A percentile compares a stretch with the other conserved stretches of the same genome.
phyloP scores from a whole-genome alignment of 768 basidiomycete genomes.

The Ephemerocybe angulata region DNA sequence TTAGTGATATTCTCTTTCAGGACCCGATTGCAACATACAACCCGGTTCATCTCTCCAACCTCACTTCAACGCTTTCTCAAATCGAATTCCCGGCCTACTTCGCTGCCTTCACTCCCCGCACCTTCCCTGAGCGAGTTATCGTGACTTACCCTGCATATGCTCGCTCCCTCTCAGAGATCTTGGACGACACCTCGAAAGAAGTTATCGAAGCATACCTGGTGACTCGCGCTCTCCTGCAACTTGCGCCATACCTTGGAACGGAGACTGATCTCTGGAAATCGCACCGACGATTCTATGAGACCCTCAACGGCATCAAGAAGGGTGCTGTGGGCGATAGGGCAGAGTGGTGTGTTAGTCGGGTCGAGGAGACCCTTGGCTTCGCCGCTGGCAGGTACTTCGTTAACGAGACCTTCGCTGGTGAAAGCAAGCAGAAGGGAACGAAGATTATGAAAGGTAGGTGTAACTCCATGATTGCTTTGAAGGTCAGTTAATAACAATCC shows the following conservation, averaged over 20 bases:
- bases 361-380: conserved; percentile 80
- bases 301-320: conserved; percentile 79
- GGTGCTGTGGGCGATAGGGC: conserved; percentile 80
- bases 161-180: conserved; percentile 58
- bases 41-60: conserved; percentile 64
- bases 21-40: conserved; percentile 91
- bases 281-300: conserved; percentile 63
- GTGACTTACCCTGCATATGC: conserved; percentile 81
- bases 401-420: conserved; percentile 72
- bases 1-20: conserved; percentile 55
- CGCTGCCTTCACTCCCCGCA: conserved; percentile 75
- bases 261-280: conserved; percentile 79
- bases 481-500: not conserved
- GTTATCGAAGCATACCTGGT: conserved; percentile 87
- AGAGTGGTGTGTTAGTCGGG: conserved; percentile 74
- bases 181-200: conserved; percentile 62
- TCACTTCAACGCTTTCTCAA: conserved; percentile 67
- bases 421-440: conserved; percentile 77
- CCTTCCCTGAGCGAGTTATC: conserved; percentile 72
- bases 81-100: conserved; percentile 86
- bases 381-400: conserved; percentile 89
- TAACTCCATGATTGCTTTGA: not conserved
- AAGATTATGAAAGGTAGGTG: conserved; percentile 70
- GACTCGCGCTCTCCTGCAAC: conserved; percentile 63
- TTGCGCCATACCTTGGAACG: conserved; percentile 69